phyloP scores from a whole-genome alignment of 352 stramenopile species.

The Pythium folliculosum region DNA sequence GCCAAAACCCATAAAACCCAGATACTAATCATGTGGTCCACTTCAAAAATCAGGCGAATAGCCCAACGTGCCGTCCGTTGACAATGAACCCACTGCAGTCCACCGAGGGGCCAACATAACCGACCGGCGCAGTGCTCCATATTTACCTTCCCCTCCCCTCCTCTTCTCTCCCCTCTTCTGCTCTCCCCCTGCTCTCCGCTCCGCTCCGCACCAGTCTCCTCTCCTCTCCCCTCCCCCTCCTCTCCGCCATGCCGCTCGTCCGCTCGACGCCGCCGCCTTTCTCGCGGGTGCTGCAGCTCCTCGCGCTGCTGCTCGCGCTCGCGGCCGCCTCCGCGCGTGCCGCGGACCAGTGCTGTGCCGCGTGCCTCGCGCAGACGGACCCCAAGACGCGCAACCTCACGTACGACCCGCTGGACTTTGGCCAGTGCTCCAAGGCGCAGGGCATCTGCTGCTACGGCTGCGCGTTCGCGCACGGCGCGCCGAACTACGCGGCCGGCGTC shows the following conservation, averaged over 20 bases:
- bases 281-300: background rate
- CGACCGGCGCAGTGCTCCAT: too few relatives aligned
- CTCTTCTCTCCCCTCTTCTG: conserved; percentile 1
- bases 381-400: conserved; percentile 31
- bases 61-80: background rate
- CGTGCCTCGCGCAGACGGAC: conserved; percentile 45
- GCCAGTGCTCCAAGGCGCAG: conserved; percentile 37
- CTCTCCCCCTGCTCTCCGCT: background rate
- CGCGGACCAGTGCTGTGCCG: conserved; percentile 36
- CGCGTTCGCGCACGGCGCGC: conserved; percentile 38
- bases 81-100: conserved; percentile 14
- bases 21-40: conserved; percentile 18
- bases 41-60: conserved; percentile 28
- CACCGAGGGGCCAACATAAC: too few relatives aligned
- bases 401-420: conserved; percentile 50
- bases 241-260: too few relatives aligned
- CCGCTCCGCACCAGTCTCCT: too few relatives aligned
- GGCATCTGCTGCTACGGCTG: conserved; percentile 63
- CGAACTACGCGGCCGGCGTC: conserved; percentile 40
- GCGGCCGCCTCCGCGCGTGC: background rate
- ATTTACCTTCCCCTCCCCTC: too few relatives aligned
- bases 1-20: too few relatives aligned
- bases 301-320: background rate
- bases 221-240: too few relatives aligned
- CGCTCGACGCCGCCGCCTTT: background rate